These are phyloP conservation scores for Neurospora sp. DNA, from an alignment of 2,329 filamentous ascomycete species.

Conservation along the genomic window DNA sequence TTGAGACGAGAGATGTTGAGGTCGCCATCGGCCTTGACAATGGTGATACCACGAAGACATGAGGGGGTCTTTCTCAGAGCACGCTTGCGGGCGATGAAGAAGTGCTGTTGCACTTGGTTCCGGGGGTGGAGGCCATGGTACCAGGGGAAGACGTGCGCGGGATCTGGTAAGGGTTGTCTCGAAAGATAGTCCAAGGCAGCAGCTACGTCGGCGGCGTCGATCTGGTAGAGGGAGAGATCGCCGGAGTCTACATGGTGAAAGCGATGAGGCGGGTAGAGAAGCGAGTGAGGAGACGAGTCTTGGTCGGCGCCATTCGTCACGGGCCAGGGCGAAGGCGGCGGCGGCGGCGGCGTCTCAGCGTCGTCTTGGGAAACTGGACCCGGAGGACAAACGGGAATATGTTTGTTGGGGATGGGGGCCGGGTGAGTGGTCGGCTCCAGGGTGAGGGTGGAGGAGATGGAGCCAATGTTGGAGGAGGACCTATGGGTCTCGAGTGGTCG, in stretches of 20 bases:
- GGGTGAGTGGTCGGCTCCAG: conserved; percentile 25
- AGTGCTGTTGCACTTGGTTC: conserved; percentile 81
- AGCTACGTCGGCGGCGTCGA: conserved; percentile 58
- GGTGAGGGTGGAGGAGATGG: conserved; percentile 22
- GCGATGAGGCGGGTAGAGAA: conserved; percentile 63
- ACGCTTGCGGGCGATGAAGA: conserved; percentile 72
- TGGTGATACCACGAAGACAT: conserved; percentile 69
- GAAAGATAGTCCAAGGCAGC: conserved; percentile 67
- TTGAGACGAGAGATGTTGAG: conserved; percentile 67
- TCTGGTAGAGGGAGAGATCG: conserved; percentile 56
- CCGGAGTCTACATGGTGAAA: conserved; percentile 44
- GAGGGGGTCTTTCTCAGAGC: conserved; percentile 59
- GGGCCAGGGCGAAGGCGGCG: conserved; percentile 49
- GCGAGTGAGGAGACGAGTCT: conserved; percentile 49
- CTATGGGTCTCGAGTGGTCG: conserved; percentile 24
- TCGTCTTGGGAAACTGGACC: conserved; percentile 52
- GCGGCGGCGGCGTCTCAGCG: conserved; percentile 49
- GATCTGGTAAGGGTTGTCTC: conserved; percentile 71
- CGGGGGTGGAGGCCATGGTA: conserved; percentile 83
- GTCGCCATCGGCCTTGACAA: conserved; percentile 85
- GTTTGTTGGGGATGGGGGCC: conserved; percentile 68
- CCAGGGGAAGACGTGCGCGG: conserved; percentile 90
- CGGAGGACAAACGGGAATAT: conserved; percentile 80
- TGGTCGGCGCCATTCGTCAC: conserved; percentile 33
- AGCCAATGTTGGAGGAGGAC: conserved; percentile 22